phyloP scores from a whole-genome alignment of 2,329 filamentous ascomycete species.

The Aspergillus felis region DNA sequence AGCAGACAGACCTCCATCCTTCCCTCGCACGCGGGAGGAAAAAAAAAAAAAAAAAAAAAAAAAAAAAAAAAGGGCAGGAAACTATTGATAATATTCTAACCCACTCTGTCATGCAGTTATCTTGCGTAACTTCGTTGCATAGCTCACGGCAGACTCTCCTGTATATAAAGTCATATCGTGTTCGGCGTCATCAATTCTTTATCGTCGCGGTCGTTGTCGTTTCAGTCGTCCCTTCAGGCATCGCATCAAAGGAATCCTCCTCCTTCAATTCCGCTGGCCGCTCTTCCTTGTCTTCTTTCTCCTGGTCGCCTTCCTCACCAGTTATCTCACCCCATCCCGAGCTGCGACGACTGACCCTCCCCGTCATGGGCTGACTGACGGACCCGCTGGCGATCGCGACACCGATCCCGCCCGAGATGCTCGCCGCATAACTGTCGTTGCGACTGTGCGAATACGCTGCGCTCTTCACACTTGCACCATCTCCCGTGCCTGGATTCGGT shows the following conservation, averaged over 20 bases:
- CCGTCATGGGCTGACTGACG: conserved; percentile 22
- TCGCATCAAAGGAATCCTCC: conserved; percentile 32
- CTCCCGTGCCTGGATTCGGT: conserved; percentile 46
- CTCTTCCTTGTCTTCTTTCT: conserved; percentile 18
- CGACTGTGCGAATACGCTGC: conserved; percentile 71
- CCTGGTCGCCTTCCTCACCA: conserved; percentile 34
- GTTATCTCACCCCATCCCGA: conserved; percentile 45
- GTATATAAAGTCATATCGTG: not conserved
- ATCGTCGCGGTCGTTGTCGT: not conserved
- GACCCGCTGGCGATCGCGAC: conserved; percentile 53
- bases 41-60: not conserved
- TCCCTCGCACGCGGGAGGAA: conserved; percentile 4
- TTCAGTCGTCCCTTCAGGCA: conserved; percentile 9
- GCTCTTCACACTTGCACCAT: conserved; percentile 75
- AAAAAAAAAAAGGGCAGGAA: not conserved
- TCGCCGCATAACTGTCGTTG: conserved; percentile 77
- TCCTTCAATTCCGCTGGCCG: not conserved
- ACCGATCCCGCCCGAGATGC: conserved; percentile 56
- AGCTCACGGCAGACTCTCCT: not conserved
- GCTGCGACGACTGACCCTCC: conserved; percentile 40
- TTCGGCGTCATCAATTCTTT: not conserved
- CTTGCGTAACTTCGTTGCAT: conserved; percentile 8
- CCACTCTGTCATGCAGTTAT: conserved; percentile 8
- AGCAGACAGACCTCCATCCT: not conserved
- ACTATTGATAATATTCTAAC: conserved; percentile 4